These are phyloP conservation scores for Apiospora saccharicola DNA, from an alignment of 2,329 filamentous ascomycete species.

Conservation along the genomic window DNA sequence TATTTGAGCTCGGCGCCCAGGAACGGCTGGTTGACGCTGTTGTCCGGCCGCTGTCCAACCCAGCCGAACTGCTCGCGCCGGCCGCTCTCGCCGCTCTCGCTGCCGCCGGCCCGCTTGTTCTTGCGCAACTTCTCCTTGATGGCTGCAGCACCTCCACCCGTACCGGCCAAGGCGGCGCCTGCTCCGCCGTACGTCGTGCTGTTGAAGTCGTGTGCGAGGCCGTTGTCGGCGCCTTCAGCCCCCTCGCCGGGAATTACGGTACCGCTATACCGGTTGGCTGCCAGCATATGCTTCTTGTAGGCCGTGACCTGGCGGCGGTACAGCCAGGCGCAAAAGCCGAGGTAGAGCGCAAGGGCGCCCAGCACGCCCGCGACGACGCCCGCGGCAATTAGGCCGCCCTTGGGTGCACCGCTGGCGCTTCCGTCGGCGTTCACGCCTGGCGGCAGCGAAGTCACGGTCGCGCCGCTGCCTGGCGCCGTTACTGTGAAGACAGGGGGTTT, in stretches of 20 bases:
- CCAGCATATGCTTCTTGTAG: constrained; percentile 74
- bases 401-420: constrained; percentile 32
- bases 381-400: constrained; percentile 53
- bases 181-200: constrained; percentile 31
- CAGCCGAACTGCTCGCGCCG: constrained; percentile 34
- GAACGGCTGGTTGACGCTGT: constrained; percentile 1
- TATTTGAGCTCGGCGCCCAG: constrained; percentile 34
- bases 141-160: constrained; percentile 15
- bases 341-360: constrained; percentile 67
- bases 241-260: constrained; percentile 47
- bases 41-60: constrained; percentile 17
- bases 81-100: constrained; percentile 25
- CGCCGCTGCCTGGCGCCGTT: constrained; percentile 56
- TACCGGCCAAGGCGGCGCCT: constrained; percentile 28
- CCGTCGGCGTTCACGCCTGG: constrained; percentile 41
- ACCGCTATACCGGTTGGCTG: constrained; percentile 64
- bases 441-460: constrained; percentile 46
- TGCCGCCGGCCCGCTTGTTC: constrained; percentile 1
- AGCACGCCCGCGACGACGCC: constrained; percentile 70
- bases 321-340: constrained; percentile 76
- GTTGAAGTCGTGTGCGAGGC: constrained; percentile 32
- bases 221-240: constrained; percentile 39
- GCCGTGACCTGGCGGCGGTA: constrained; percentile 75
- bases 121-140: constrained; percentile 41
- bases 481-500: constrained; percentile 74